Conservation (phyloP, 192 early-diverging fungal genomes). For the Spinellus fusiger region DNA sequence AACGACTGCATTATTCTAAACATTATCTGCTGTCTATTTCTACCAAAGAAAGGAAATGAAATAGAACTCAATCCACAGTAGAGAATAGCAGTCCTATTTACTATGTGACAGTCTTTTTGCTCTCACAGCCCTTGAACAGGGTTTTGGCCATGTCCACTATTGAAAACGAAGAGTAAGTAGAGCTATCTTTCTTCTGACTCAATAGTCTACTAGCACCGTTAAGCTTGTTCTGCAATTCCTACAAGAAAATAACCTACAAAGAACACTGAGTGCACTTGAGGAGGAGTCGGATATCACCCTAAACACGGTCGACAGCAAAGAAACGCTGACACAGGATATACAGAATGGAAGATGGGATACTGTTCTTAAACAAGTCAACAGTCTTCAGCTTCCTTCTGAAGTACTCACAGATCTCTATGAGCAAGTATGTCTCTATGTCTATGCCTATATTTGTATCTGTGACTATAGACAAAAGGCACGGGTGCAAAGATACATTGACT, state of each 20-base stretch:
- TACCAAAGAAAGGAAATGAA: too few relatives aligned
- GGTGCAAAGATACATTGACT: background rate
- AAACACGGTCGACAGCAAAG: conserved; percentile 82
- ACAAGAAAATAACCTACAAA: conserved; percentile 82
- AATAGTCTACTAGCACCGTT: conserved; percentile 59
- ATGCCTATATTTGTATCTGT: background rate
- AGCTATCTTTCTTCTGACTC: conserved; percentile 1
- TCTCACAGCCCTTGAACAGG: background rate
- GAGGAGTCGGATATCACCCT: conserved; percentile 72
- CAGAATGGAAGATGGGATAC: conserved; percentile 80
- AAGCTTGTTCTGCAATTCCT: conserved; percentile 91
- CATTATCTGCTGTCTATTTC: too few relatives aligned
- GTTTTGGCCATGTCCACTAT: background rate
- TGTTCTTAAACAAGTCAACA: conserved; percentile 67
- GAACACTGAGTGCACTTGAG: conserved; percentile 74
- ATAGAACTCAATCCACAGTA: too few relatives aligned
- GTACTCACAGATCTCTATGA: conserved; percentile 87
- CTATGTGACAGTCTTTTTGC: conserved; percentile 9
- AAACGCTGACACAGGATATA: conserved; percentile 68
- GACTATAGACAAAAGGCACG: background rate
- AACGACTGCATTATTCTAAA: too few relatives aligned
- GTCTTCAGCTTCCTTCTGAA: conserved; percentile 57
- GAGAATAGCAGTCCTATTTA: too few relatives aligned
- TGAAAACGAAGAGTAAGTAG: conserved; percentile 45
- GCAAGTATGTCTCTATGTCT: conserved; percentile 43